Evolutionary conservation across 345 rosid species (phyloP), one percentile per base, ranked within the genome.

Genomic region (Raphanus raphanistrum): DNA sequence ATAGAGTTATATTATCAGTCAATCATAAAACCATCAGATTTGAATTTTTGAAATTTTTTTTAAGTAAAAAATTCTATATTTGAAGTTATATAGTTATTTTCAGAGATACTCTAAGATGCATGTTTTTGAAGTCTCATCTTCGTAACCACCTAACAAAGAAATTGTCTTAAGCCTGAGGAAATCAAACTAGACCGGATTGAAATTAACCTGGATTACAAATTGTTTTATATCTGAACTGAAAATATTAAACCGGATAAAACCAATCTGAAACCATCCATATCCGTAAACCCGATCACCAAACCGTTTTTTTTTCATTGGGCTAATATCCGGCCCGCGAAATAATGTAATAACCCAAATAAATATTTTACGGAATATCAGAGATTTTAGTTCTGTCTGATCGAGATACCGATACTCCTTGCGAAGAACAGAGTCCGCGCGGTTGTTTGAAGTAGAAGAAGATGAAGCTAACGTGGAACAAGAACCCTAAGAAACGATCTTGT

Each of bases 401-500:
- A 58, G 63, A 58, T 21, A 7, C 10, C 1, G 32, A 29, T 50
- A 15, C 10, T 10, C 3, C 15, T 29, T 8, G 64, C 33, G 26
- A 68, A 35, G 69, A 66, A 57, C 10, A 65, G 74, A 73, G 45
- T 21, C 21, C 4, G 17, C 2, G 3, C 13, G 32, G 76, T 27
- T 28, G 62, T n/a, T n/a, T 29, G 72, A 80, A 59, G 31, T 21
- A 21, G 21, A 21, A 21, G 87, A 94, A 65, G 86, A 94, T 94
- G 98, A 94, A 89, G 71, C 63, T 94, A 32, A 85, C 94, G 5
- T 94, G 97, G 97, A 89, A 86, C 80, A 80, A 55, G 79, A 86
- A 79, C 76, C 25, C 79, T 41, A 83, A 86, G 82, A 90, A 91
- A 84, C 92, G 97, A n/a, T 21, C 90, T 57, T 77, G 88, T n/a